phyloP scores from a whole-genome alignment of 163 green algal genomes.

The Volvox carteri region DNA sequence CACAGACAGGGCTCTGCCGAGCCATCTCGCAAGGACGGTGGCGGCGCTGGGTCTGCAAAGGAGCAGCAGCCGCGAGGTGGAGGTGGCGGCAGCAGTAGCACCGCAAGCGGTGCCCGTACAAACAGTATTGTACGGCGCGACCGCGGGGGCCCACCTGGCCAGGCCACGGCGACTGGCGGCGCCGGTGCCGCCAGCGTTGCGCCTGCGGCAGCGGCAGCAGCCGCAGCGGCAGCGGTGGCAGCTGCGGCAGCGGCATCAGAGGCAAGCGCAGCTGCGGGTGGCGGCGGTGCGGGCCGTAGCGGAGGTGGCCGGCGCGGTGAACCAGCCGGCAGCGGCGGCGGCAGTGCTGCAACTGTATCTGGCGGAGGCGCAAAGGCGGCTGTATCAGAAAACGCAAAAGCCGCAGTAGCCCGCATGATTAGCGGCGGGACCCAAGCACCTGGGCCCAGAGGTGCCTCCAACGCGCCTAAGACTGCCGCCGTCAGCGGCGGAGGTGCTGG shows the following conservation, averaged over 20 bases:
- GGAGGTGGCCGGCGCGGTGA: not conserved
- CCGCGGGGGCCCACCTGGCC: no score
- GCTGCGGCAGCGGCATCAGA: not conserved
- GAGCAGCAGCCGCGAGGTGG: not conserved
- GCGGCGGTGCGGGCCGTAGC: not conserved
- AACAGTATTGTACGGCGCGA: not conserved
- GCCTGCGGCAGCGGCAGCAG: not conserved
- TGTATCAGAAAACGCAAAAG: constrained; percentile 33
- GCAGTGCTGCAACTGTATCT: not conserved
- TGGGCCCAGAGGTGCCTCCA: not conserved
- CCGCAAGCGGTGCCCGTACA: no score
- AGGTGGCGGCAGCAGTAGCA: not conserved
- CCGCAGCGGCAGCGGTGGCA: not conserved
- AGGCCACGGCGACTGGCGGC: not conserved
- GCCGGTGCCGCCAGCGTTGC: not conserved
- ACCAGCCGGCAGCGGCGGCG: not conserved
- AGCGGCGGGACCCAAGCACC: not conserved
- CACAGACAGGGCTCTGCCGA: constrained; percentile 1
- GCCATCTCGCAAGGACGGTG: constrained; percentile 10
- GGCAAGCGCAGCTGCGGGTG: not conserved
- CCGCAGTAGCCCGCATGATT: constrained; percentile 24
- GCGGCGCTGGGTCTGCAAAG: not conserved
- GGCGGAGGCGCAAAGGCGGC: constrained; percentile 16
- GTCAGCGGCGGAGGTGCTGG: not conserved
- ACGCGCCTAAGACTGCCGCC: not conserved